phyloP scores from a whole-genome alignment of 345 rosid species.

The Eutrema yunnanense region DNA sequence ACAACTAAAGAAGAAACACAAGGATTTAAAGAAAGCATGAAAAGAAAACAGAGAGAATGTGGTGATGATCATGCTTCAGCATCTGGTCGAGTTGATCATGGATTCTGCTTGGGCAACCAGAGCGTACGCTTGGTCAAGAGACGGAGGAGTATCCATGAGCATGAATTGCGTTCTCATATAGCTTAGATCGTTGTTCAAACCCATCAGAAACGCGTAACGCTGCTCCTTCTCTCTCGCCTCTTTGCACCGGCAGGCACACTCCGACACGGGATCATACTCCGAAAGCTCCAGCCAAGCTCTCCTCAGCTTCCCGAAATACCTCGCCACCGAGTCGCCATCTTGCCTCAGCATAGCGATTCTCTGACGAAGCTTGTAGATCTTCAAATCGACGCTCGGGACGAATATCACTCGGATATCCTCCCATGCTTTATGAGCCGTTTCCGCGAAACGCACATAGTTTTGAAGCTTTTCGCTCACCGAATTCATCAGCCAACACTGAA shows the following conservation, averaged over 20 bases:
- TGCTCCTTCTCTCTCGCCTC: slow-evolving; percentile 12
- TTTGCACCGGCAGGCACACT: neutral
- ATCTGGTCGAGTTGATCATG: neutral
- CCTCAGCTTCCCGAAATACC: neutral
- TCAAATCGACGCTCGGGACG: neutral
- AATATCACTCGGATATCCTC: neutral
- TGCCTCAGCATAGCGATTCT: slow-evolving; percentile 2
- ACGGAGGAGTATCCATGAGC: neutral
- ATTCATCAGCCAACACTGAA: neutral
- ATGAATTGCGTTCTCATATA: neutral
- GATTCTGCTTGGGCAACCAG: neutral
- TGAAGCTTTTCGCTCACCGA: neutral
- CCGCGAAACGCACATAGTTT: neutral
- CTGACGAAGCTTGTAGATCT: slow-evolving; percentile 4
- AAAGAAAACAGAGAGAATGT: no score
- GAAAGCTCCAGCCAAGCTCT: neutral
- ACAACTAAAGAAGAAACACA: neutral
- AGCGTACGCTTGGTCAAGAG: neutral
- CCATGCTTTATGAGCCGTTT: neutral
- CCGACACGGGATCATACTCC: neutral
- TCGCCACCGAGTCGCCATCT: neutral
- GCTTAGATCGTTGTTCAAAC: neutral
- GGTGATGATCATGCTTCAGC: neutral
- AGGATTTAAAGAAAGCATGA: neutral
- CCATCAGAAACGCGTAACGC: slow-evolving; percentile 9